Evolutionary conservation across 805 yeast species (phyloP), one percentile per base, ranked within the genome.

Genomic region (Naumovozyma dairenensis): DNA sequence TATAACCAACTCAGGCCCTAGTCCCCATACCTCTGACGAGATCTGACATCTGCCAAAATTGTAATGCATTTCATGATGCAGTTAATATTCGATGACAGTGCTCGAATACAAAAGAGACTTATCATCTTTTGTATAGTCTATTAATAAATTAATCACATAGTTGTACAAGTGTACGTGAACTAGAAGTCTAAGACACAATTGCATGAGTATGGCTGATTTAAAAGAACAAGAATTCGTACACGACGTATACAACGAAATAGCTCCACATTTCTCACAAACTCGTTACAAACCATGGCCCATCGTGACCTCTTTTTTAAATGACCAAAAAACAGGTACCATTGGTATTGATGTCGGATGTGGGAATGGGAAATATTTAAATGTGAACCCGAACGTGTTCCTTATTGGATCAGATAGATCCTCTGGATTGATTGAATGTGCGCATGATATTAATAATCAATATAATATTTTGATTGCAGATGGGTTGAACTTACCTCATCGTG

Each of bases 341-440:
- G 98, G 98, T 1, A 66, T 86, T 19, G 98, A 92, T 60, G 84
- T 89, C 15, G 98, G 98, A 0, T 89, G 97, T 57, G 98, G 98
- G 3, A 92, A 92, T 55, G 98, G 98, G 2, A 92, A 92, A 53
- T 92, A 92, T 53, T 56, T 89, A 26, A 71, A 70, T 2, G 70
- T 86, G 9, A 87, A 89, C 55, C 64, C 69, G 6, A 67, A 80
- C 29, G 55, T 89, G 3, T 78, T 56, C 48, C 67, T 87, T 19
- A 55, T 89, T 13, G 97, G 96, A 1, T 65, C 73, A 17, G 89
- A 80, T 42, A 66, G 80, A 34, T 81, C 92, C 1, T 71, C 70
- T 29, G 87, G 89, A 0, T 59, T 82, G 25, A 67, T 81, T 9
- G 57, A 55, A 13, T 81, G 85, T 58, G 92, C 87, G 0, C 58